Base-by-base conservation (phyloP, 2,329 filamentous ascomycete genomes). In the Dactylella cylindrospora region DNA sequence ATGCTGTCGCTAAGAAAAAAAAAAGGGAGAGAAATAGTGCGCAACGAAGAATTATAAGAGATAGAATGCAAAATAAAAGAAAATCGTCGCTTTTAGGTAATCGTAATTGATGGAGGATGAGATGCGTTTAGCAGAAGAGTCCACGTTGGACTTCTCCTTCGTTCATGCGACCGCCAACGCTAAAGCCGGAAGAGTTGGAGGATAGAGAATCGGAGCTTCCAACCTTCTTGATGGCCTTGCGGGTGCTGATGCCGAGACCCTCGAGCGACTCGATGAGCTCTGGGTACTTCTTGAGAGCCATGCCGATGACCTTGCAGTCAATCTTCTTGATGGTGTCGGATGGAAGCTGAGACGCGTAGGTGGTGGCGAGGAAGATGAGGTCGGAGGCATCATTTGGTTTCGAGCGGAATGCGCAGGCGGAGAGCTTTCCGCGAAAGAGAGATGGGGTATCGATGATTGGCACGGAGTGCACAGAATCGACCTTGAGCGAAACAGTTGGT, bases 371-470 rank as follows among this genome's bases (percentile, higher is more conserved):
- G 54, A 67, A 69, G 38, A 68, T 55, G 28, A 69, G 60, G 45
- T 69, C 68, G 10, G 57, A 45, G 8, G 53, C 66, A 49, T 69
- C 68, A 26, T 65, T 67, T 23, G 61, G 64, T 61, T 69, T 69
- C 5, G 59, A 65, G 45, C 68, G 64, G 22, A 61, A 66, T 9
- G 68, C 68, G 32, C 67, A 68, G 33, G 68, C 68, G 25, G 66
- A 64, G 17, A 69, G 61, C 57, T 69, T 69, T 43, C 68, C 68
- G 12, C 67, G 57, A 43, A 69, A 68, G 5, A 69, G 36, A 33
- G 66, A 65, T 29, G 66, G 65, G n/a, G 64, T 61, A 23, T 55
- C 60, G 40, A 67, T 64, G 22, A 69, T 66, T 10, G 68, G 68
- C 3, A 69, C 65, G 31, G 67, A 64, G 39, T 65, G 62, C 4